Conservation (phyloP, 805 yeast species). For the Starmerella roubikii region DNA sequence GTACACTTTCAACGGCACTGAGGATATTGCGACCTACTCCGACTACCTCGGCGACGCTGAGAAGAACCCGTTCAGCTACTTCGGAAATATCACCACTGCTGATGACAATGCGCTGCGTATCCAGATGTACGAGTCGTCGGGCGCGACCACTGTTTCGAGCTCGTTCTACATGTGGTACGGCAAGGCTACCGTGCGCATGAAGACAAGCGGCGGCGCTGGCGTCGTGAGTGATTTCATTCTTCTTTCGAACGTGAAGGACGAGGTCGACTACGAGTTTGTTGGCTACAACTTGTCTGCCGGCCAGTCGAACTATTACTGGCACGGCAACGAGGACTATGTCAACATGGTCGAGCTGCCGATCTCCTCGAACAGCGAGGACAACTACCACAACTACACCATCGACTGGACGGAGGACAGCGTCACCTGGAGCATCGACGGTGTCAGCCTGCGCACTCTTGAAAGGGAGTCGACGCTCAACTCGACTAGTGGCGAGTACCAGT, state of each 20-base stretch:
- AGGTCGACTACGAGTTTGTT: conserved; percentile 75
- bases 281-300: conserved; percentile 57
- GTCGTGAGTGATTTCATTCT: conserved; percentile 73
- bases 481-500: conserved; percentile 55
- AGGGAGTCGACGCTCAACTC: conserved; percentile 40
- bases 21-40: conserved; percentile 26
- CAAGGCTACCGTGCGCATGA: conserved; percentile 51
- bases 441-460: conserved; percentile 47
- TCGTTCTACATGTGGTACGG: conserved; percentile 83
- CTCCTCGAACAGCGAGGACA: conserved; percentile 41
- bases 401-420: conserved; percentile 71
- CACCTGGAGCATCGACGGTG: conserved; percentile 64
- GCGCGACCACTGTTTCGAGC: conserved; percentile 71
- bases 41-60: conserved; percentile 58
- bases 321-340: conserved; percentile 57
- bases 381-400: conserved; percentile 61
- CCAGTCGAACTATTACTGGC: conserved; percentile 70
- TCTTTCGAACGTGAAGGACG: conserved; percentile 77
- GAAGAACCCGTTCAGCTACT: conserved; percentile 54
- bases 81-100: conserved; percentile 35
- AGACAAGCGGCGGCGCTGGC: conserved; percentile 64
- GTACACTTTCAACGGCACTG: conserved; percentile 23
- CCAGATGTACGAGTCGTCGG: conserved; percentile 64
- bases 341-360: conserved; percentile 36
- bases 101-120: conserved; percentile 42